Percentiles rank a stretch among this genome's conserved stretches.
Conservation (phyloP, 2,329 filamentous ascomycete species). For the Diaporthe destruens region DNA sequence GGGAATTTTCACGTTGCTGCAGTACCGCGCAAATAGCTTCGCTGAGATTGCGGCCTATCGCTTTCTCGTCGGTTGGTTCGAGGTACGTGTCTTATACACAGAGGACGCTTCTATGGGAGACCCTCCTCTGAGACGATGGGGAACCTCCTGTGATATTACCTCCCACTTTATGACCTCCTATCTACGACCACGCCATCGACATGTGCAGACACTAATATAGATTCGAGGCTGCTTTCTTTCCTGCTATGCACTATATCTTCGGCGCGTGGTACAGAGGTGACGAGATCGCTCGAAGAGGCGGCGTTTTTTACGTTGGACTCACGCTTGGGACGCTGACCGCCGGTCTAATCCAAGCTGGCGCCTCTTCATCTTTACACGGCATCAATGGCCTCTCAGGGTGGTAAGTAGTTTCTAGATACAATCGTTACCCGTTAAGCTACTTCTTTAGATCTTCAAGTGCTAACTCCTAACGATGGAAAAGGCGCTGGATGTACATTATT, state of each 20-base stretch:
- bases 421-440: too few species aligned
- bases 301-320: conserved; percentile 64
- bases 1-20: conserved; percentile 69
- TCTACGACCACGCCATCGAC: too few species aligned
- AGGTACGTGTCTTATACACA: conserved; percentile 45
- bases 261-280: conserved; percentile 63
- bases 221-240: conserved; percentile 53
- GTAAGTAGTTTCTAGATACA: conserved; percentile 39
- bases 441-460: too few species aligned
- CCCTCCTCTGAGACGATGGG: too few species aligned
- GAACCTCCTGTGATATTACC: too few species aligned
- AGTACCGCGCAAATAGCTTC: conserved; percentile 63
- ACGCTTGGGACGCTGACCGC: conserved; percentile 65
- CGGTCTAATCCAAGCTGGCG: conserved; percentile 61
- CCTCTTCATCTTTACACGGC: conserved; percentile 56
- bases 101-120: too few species aligned
- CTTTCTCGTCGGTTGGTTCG: conserved; percentile 67
- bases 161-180: too few species aligned
- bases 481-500: conserved; percentile 44
- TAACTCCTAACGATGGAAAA: too few species aligned
- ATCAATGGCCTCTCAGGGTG: conserved; percentile 61
- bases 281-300: conserved; percentile 61
- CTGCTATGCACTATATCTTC: conserved; percentile 55
- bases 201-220: not conserved
- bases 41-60: conserved; percentile 65